These are phyloP conservation scores for Austroboletus niveus DNA, from an alignment of 1,284 basidiomycete genomes.

Conservation along the genomic window DNA sequence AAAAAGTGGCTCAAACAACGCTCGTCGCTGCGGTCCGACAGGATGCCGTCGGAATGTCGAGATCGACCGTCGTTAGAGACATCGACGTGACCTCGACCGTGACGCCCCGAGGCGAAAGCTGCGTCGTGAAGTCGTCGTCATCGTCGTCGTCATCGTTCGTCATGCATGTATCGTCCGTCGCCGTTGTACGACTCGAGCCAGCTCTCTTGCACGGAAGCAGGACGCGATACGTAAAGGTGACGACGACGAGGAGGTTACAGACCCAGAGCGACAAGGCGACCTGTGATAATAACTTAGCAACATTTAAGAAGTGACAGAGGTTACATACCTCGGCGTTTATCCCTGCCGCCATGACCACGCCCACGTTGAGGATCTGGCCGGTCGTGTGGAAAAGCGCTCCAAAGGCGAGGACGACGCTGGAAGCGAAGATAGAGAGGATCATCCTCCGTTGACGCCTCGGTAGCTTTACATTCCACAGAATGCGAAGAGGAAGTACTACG, in stretches of 20 bases:
- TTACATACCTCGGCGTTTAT: slow-evolving; percentile 16
- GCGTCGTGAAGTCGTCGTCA: slow-evolving; percentile 8
- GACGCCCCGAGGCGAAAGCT: neutral
- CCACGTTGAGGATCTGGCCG: slow-evolving; percentile 13
- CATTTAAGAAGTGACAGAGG: too few relatives aligned
- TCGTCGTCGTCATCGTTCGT: slow-evolving; percentile 6
- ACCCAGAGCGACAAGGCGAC: slow-evolving; percentile 19
- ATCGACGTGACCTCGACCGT: neutral
- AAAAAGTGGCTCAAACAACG: too few relatives aligned
- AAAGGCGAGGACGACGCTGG: slow-evolving; percentile 18
- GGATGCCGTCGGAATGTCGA: neutral
- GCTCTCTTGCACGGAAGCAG: neutral
- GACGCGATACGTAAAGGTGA: slow-evolving; percentile 21
- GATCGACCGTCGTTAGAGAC: slow-evolving; percentile 9
- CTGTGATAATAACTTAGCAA: slow-evolving; percentile 3
- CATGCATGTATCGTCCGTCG: neutral
- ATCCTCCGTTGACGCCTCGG: slow-evolving; percentile 22
- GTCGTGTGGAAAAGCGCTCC: slow-evolving; percentile 19
- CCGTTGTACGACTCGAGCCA: neutral
- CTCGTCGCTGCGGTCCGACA: too few relatives aligned
- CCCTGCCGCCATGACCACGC: slow-evolving; percentile 7
- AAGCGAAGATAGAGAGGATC: slow-evolving; percentile 27
- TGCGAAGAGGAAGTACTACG: slow-evolving; percentile 17
- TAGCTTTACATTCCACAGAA: slow-evolving; percentile 25
- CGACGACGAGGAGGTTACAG: slow-evolving; percentile 30